These are phyloP conservation scores for Cephaloascus albidus DNA, from an alignment of 805 yeast species.

Conservation along the genomic window DNA sequence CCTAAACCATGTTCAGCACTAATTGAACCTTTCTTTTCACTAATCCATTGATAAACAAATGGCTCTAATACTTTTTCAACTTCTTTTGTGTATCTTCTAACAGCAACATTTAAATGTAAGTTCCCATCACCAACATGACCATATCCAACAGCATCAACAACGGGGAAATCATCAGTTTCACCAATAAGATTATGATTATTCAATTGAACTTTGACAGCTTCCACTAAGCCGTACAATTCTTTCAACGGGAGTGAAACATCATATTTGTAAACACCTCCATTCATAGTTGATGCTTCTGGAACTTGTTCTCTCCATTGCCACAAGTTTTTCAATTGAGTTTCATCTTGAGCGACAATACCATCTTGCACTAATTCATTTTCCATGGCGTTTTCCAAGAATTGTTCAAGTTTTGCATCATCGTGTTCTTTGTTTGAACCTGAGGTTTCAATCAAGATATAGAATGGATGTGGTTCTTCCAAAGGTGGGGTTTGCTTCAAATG, in stretches of 20 bases:
- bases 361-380: constrained; percentile 79
- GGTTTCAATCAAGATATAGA: constrained; percentile 87
- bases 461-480: constrained; percentile 74
- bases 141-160: constrained; percentile 84
- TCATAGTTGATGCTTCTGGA: constrained; percentile 78
- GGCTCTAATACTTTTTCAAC: constrained; percentile 86
- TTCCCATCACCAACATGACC: constrained; percentile 99
- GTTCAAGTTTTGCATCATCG: constrained; percentile 82
- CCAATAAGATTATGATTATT: constrained; percentile 49
- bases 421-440: constrained; percentile 93
- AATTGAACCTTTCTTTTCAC: constrained; percentile 68
- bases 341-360: constrained; percentile 95
- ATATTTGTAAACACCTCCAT: constrained; percentile 95
- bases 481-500: constrained; percentile 64
- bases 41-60: constrained; percentile 87
- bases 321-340: constrained; percentile 68
- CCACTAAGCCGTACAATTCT: constrained; percentile 75
- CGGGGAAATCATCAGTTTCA: constrained; percentile 63
- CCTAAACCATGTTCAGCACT: constrained; percentile 98
- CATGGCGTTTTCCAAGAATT: constrained; percentile 76
- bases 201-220: constrained; percentile 60
- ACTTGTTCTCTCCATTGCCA: constrained; percentile 97
- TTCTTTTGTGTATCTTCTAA: constrained; percentile 67
- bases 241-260: constrained; percentile 88
- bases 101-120: constrained; percentile 87